Base-by-base conservation (phyloP, 2,329 filamentous ascomycete species). In the Colletotrichum orbiculare region DNA sequence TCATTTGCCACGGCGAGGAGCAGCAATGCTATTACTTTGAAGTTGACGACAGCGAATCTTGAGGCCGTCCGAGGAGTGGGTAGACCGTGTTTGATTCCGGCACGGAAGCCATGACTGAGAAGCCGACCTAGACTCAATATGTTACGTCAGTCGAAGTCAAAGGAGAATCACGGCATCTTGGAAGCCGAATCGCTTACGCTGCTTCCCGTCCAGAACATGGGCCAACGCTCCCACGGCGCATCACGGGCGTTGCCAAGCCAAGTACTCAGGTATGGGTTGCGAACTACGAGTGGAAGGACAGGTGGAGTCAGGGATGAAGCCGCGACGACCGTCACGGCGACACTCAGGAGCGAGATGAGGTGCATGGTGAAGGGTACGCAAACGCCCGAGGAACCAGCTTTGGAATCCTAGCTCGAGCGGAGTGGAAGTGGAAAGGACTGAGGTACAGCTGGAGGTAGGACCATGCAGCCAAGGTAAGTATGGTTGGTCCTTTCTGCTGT, bases 181-280 rank as follows among this genome's bases (percentile, higher is more conserved):
- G 42, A 15, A 38, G 25, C 13, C 13, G 41, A 35, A 11, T 17
- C 38, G 49, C 66, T 58, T 75, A 87, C 83, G 73, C 90, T 84
- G 71, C 88, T 82, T 39, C 91, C 91, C 7, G 90, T 92, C 83
- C 89, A 94, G 76, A 94, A 94, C 76, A 95, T 95, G 33, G 93
- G 93, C 93, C 93, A 97, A 78, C 87, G 86, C 58, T 88, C 85
- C 93, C 93, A 96, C 2, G 93, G 93, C 49, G 84, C 84, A 60
- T 90, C 85, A 69, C 93, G 85, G 45, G 92, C 91, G 75, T 86
- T 84, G 52, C 83, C 82, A 61, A 93, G 74, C 86, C 86, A 89
- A 39, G 85, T 82, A 72, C 85, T 88, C 61, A 89, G 73, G 69
- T 89, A 89, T 8, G 86, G 86, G 69, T 86, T 88, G 46, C 86